Base-by-base conservation (phyloP, 2,329 filamentous ascomycete species). In the Ambrosiella beaveri region DNA sequence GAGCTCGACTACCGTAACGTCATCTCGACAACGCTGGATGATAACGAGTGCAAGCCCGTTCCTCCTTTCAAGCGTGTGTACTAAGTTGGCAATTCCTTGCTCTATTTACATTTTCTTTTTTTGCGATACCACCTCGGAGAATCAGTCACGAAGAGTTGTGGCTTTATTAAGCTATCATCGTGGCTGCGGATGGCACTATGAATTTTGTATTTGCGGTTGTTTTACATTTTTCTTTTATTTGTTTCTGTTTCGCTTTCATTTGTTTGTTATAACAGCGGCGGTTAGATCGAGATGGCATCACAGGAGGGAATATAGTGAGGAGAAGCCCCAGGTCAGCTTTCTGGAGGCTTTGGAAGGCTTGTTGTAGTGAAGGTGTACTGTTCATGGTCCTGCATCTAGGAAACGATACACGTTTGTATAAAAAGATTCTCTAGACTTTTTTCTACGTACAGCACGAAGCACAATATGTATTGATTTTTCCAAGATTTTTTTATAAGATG, bases 51-150 rank as follows among this genome's bases (percentile, higher is more conserved):
- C 83, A 89, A 93, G 79, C 76, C 88, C 64, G 88, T 98, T 61
- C 90, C 91, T 65, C 93, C 93, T 51, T 96, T 97, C 81, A 95
- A 96, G 82, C 81, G 86, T 77, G 85, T 86, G 67, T 90, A 91
- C 74, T 91, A 88, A 74, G 66, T 7, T 19, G 38, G 52, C 3
- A 19, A 37, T n/a, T 35, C 2, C 17, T 51, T n/a, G 17, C 17
- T 35, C 13, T 19, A 51, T 56, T 15, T 54, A 13, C 3, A 47
- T 41, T 45, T 53, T 37, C 17, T 58, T 45, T 51, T 27, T 50
- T 51, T 51, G 47, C 27, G 47, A 51, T 51, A 51, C 19, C 47
- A 51, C 8, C 17, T 51, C 17, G 12, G 8, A 36, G 19, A n/a
- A 19, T 7, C 47, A 19, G n/a, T 11, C 19, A n/a, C 19, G 47